A percentile compares a stretch with the other conserved stretches of the same genome.
phyloP scores from a whole-genome alignment of 345 rosid genomes.

The Pelargonium nanum region DNA sequence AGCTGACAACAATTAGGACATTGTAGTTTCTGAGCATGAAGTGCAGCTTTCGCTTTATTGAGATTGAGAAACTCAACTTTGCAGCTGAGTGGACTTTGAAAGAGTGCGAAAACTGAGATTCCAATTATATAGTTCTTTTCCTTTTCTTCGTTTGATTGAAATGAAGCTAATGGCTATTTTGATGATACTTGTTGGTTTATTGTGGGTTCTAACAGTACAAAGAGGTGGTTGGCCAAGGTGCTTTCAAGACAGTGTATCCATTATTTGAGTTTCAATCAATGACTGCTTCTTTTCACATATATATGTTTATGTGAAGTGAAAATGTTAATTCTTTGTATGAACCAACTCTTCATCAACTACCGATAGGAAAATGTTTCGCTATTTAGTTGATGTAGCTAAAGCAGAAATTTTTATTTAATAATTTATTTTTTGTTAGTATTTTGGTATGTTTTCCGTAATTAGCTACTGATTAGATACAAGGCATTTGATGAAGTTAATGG shows the following conservation, averaged over 20 bases:
- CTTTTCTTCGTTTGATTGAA: not conserved
- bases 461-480: not conserved
- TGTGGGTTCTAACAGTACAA: conserved; percentile 41
- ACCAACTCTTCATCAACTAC: not conserved
- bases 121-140: not conserved
- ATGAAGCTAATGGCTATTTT: not conserved
- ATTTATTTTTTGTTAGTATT: not conserved
- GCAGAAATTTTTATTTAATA: not conserved
- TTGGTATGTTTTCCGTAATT: not conserved
- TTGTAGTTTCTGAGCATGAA: conserved; percentile 2
- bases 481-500: not conserved
- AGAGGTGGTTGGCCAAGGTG: conserved; percentile 65
- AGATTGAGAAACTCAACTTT: too few species aligned
- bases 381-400: too few species aligned
- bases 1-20: not conserved
- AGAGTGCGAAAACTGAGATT: not conserved
- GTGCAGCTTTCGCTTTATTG: not conserved
- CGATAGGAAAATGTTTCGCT: too few species aligned
- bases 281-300: too few species aligned
- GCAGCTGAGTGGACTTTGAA: not conserved
- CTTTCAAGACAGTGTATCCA: conserved; percentile 66
- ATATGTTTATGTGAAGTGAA: not conserved
- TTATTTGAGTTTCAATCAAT: too few species aligned
- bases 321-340: not conserved
- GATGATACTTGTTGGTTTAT: conserved; percentile 1